These are phyloP conservation scores for Gorgonomyces haynaldii DNA, from an alignment of 192 early-diverging fungal genomes.

Conservation along the genomic window DNA sequence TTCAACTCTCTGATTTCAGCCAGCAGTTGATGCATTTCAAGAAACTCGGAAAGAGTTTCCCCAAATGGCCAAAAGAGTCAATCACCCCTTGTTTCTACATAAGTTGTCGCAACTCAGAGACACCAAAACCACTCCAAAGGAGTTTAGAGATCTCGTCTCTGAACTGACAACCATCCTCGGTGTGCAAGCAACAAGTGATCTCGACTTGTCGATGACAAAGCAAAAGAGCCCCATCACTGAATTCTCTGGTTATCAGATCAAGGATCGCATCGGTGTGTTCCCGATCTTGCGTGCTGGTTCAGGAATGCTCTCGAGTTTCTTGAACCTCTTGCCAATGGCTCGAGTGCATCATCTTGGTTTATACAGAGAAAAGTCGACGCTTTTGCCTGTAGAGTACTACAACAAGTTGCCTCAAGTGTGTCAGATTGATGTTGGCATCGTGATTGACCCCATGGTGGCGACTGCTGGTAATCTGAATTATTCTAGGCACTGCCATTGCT, in stretches of 20 bases:
- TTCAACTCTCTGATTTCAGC: too few species aligned
- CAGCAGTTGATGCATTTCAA: too few species aligned
- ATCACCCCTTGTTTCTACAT: conserved; percentile 27
- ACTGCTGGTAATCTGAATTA: conserved; percentile 41
- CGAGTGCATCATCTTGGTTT: conserved; percentile 66
- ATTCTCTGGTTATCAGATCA: conserved; percentile 21
- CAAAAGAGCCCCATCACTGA: conserved; percentile 12
- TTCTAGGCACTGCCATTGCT: conserved; percentile 52
- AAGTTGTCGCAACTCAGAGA: conserved; percentile 27
- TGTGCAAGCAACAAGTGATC: conserved; percentile 17
- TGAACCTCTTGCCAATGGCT: conserved; percentile 57
- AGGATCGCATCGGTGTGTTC: conserved; percentile 26
- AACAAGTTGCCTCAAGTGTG: conserved; percentile 71
- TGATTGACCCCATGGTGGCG: conserved; percentile 75
- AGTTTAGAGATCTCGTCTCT: conserved; percentile 28
- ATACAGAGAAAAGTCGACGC: conserved; percentile 65
- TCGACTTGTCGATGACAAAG: conserved; percentile 21
- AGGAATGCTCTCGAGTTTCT: conserved; percentile 18
- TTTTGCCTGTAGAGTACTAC: conserved; percentile 87
- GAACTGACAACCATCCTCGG: conserved; percentile 25
- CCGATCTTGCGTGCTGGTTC: conserved; percentile 21
- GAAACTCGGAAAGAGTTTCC: too few species aligned
- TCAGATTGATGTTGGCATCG: conserved; percentile 53
- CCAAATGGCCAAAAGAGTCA: conserved; percentile 6
- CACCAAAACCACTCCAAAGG: conserved; percentile 12